Evolutionary conservation across 2,329 filamentous ascomycete species (phyloP), one percentile per base, ranked within the genome.

Genomic region (Aureobasidium melanogenum): DNA sequence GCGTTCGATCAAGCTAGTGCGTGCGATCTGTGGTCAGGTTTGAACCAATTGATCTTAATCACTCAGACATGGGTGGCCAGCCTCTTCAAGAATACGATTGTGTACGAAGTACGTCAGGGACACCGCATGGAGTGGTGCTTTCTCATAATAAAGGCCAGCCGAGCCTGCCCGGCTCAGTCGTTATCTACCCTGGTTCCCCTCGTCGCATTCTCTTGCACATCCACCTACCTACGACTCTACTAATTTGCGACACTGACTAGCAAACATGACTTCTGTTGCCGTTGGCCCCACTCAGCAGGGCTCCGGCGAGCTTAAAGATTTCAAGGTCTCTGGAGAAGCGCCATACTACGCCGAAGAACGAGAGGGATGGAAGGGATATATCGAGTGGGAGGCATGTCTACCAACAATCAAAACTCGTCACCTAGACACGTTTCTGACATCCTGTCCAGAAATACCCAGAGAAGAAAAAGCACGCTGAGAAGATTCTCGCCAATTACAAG

Each of bases 391-490:
- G 57, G 62, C 59, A 15, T 26, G 60, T 62, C 43, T 10, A 56
- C 12, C 9, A 14, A 17, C 17, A 17, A 22, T n/a, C 32, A 24
- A 28, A 2, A 3, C 5, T 17, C 14, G 4, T 7, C 19, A 24
- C 24, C 12, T 19, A 10, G 14, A 15, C 36, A 32, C 17, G 15
- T 43, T 22, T 30, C 51, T 54, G 36, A 54, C 51, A 2, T 19
- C 7, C 9, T 3, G 24, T 9, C 17, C 39, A 64, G 68, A 79
- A 83, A 14, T 86, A 88, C 59, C 86, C 86, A 0, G 84, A 87
- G 51, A 88, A 88, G 71, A 87, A 86, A 67, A 78, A 76, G 28
- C 74, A 79, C 48, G 86, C 83, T 0, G 78, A 80, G 50, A 77
- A 82, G 60, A 80, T 87, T 51, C 68, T 87, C 15, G 73, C 73